A percentile compares a stretch with the other conserved stretches of the same genome.
Evolutionary conservation across 306 rosid genomes (phyloP).

Genomic region (Pachyrhizus erosus): DNA sequence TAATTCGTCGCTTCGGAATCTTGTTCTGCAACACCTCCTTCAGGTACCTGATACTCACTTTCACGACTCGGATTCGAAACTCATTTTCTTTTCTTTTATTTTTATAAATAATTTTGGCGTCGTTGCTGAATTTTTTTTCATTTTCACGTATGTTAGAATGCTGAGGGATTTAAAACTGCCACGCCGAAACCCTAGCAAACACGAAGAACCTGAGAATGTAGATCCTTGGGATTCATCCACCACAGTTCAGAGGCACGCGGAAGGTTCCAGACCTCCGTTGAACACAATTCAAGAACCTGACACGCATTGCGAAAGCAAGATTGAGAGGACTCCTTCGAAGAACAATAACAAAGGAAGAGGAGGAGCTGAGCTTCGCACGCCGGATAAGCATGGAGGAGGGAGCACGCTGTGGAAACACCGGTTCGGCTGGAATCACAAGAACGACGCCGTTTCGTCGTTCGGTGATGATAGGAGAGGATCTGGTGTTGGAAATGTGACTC

Average conservation of each 20-base stretch:
- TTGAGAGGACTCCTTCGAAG: conserved; percentile 75
- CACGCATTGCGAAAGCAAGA: conserved; percentile 49
- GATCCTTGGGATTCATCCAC: conserved; percentile 54
- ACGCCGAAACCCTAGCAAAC: conserved; percentile 64
- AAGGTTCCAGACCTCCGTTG: conserved; percentile 71
- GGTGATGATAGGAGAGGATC: conserved; percentile 57
- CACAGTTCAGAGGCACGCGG: conserved; percentile 44
- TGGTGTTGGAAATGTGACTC: conserved; percentile 62
- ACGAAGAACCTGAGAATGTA: conserved; percentile 79
- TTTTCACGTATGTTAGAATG: conserved; percentile 58
- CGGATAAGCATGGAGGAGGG: conserved; percentile 64
- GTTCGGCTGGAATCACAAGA: conserved; percentile 81
- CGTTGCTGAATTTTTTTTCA: background rate
- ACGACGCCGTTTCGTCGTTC: conserved; percentile 50
- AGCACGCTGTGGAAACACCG: conserved; percentile 51
- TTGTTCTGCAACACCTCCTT: conserved; percentile 66
- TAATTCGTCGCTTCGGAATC: conserved; percentile 51
- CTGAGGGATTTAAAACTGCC: conserved; percentile 75
- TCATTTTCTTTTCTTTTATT: background rate
- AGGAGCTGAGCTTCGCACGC: conserved; percentile 76
- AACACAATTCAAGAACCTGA: conserved; percentile 81
- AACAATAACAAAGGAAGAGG: conserved; percentile 48
- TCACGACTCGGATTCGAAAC: background rate
- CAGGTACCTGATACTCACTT: conserved; percentile 55
- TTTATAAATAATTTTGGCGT: background rate